Percentiles rank a stretch among this genome's conserved stretches.
Evolutionary conservation across 768 basidiomycete species (phyloP).

Genomic region (Steccherinum ochraceum): DNA sequence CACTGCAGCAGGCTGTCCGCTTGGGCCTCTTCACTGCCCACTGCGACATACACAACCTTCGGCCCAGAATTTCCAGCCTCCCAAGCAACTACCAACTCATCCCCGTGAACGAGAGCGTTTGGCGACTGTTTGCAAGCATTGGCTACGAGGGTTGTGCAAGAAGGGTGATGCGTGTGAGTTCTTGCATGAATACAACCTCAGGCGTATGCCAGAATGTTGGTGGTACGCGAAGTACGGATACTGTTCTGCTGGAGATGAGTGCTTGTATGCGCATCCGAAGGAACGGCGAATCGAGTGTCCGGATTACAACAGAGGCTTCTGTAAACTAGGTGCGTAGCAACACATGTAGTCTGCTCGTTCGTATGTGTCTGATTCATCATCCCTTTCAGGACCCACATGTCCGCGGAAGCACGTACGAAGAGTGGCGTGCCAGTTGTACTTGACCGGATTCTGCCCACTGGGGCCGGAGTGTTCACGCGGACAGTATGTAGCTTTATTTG

Average conservation of each 20-base stretch:
- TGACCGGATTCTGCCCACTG: slow-evolving; percentile 89
- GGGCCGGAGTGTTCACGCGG: slow-evolving; percentile 84
- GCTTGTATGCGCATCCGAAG: slow-evolving; percentile 92
- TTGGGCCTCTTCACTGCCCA: slow-evolving; percentile 89
- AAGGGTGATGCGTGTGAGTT: slow-evolving; percentile 98
- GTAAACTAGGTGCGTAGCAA: slow-evolving; percentile 71
- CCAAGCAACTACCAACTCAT: slow-evolving; percentile 75
- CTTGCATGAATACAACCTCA: slow-evolving; percentile 95
- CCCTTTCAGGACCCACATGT: slow-evolving; percentile 71
- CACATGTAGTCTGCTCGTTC: neutral
- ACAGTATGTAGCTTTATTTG: slow-evolving; percentile 55
- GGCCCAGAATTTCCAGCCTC: slow-evolving; percentile 82
- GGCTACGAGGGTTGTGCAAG: slow-evolving; percentile 96
- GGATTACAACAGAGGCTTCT: slow-evolving; percentile 94
- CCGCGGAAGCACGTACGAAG: slow-evolving; percentile 90
- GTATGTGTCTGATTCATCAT: slow-evolving; percentile 1
- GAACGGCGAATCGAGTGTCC: slow-evolving; percentile 90
- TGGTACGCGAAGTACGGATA: slow-evolving; percentile 99
- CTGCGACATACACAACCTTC: slow-evolving; percentile 89
- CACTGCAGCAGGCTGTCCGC: slow-evolving; percentile 79
- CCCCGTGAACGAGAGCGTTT: slow-evolving; percentile 79
- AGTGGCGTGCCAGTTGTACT: slow-evolving; percentile 84
- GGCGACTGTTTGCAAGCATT: slow-evolving; percentile 97
- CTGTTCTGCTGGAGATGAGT: slow-evolving; percentile 95
- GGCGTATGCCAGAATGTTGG: slow-evolving; percentile 99